Evolutionary conservation across 331 rosid species (phyloP).

Genomic region (Malus hybrid): DNA sequence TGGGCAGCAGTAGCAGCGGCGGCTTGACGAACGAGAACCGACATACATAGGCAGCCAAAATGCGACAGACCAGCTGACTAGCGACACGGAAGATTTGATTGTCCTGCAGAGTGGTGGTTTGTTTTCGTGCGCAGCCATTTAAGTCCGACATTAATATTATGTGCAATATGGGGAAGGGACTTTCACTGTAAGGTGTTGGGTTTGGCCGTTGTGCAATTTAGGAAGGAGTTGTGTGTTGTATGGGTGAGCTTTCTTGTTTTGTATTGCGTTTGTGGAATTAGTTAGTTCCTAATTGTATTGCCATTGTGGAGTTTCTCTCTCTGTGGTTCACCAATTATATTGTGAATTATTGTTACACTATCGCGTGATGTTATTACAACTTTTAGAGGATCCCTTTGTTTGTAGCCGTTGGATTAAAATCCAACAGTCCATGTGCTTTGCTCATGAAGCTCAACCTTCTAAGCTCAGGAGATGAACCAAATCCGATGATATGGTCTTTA

Average conservation of each 20-base stretch:
- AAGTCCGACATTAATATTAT: conserved; percentile 25
- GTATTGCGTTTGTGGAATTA: conserved; percentile 40
- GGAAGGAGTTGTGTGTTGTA: conserved; percentile 52
- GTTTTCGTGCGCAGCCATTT: conserved; percentile 21
- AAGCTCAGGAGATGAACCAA: too few species aligned
- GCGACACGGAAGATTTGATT: conserved; percentile 16
- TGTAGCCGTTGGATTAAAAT: too few species aligned
- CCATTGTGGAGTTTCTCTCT: conserved; percentile 13
- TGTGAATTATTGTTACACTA: too few species aligned
- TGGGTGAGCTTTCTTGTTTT: conserved; percentile 49
- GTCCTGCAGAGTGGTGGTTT: conserved; percentile 9
- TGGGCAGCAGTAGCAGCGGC: conserved; percentile 57
- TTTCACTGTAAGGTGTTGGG: conserved; percentile 26
- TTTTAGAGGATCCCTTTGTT: too few species aligned
- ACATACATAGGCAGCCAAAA: conserved; percentile 19
- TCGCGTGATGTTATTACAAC: too few species aligned
- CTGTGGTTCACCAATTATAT: background rate
- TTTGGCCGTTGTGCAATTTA: conserved; percentile 25
- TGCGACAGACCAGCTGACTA: background rate
- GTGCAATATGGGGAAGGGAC: conserved; percentile 34
- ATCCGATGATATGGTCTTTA: background rate
- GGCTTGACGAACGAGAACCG: conserved; percentile 38
- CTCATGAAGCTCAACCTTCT: too few species aligned
- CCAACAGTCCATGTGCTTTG: too few species aligned
- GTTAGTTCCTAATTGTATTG: conserved; percentile 36